These are phyloP conservation scores for Saccharomycopsis amapae DNA, from an alignment of 805 yeast species.

Conservation along the genomic window DNA sequence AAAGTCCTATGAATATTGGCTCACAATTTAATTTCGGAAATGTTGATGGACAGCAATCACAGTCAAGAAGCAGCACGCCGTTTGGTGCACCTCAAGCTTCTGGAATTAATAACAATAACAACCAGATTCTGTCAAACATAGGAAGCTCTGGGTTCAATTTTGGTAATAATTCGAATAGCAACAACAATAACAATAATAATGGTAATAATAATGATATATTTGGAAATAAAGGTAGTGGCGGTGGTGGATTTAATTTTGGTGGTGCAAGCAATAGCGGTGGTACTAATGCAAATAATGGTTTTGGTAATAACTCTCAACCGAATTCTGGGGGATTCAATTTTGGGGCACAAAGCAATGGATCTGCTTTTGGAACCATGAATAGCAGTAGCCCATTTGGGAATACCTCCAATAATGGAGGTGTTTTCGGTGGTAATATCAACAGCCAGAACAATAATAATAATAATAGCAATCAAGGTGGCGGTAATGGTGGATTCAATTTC, in stretches of 20 bases:
- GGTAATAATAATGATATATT: background rate
- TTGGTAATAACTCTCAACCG: background rate
- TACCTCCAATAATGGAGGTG: background rate
- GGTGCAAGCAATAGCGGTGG: too few relatives aligned
- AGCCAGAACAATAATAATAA: background rate
- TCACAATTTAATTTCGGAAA: too few relatives aligned
- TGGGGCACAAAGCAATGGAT: background rate
- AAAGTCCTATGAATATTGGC: too few relatives aligned
- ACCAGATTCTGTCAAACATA: background rate
- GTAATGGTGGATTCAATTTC: background rate
- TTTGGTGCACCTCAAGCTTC: background rate
- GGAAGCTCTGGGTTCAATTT: background rate
- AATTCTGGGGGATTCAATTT: background rate
- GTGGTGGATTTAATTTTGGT: conserved; percentile 1
- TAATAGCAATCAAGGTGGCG: background rate
- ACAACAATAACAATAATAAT: background rate
- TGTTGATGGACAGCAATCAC: background rate
- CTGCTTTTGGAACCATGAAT: background rate
- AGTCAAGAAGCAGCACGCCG: background rate
- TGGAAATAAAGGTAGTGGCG: background rate
- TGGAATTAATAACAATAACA: too few relatives aligned
- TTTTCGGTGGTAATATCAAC: background rate
- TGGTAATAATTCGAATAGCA: background rate
- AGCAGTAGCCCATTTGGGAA: background rate
- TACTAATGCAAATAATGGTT: too few relatives aligned